A percentile compares a stretch with the other conserved stretches of the same genome.
Evolutionary conservation across 495 filamentous ascomycete genomes (phyloP).

Genomic region (Aspergillus leporis): DNA sequence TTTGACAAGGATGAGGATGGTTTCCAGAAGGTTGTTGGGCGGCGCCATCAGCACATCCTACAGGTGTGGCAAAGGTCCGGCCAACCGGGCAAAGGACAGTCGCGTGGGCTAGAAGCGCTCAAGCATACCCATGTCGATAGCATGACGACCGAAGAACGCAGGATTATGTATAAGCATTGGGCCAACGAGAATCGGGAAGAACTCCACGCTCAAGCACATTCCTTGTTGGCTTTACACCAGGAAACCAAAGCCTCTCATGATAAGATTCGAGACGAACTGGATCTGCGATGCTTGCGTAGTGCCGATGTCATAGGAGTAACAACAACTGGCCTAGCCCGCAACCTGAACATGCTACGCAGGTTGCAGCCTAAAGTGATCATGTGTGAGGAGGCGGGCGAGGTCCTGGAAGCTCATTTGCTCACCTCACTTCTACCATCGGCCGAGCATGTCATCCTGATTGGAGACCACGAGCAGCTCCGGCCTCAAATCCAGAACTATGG

Average conservation of each 20-base stretch:
- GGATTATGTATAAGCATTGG: slow-evolving; percentile 44
- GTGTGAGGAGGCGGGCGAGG: slow-evolving; percentile 78
- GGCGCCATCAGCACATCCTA: slow-evolving; percentile 17
- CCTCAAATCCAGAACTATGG: slow-evolving; percentile 69
- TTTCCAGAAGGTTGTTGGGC: slow-evolving; percentile 32
- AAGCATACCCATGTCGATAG: slow-evolving; percentile 15
- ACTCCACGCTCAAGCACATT: slow-evolving; percentile 31
- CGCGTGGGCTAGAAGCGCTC: slow-evolving; percentile 17
- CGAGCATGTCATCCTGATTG: slow-evolving; percentile 74
- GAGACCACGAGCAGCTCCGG: slow-evolving; percentile 73
- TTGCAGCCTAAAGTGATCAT: slow-evolving; percentile 67
- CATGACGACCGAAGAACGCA: slow-evolving; percentile 30
- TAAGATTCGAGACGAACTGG: slow-evolving; percentile 32
- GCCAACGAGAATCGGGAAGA: slow-evolving; percentile 36
- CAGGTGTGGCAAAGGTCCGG: slow-evolving; percentile 30
- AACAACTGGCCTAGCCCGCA: slow-evolving; percentile 70
- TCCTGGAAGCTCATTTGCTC: slow-evolving; percentile 70
- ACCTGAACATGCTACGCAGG: slow-evolving; percentile 60
- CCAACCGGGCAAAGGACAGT: slow-evolving; percentile 7
- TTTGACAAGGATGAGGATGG: slow-evolving; percentile 31
- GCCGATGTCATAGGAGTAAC: slow-evolving; percentile 72
- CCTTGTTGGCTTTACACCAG: slow-evolving; percentile 30
- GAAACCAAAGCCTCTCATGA: slow-evolving; percentile 34
- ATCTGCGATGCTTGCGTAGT: slow-evolving; percentile 33
- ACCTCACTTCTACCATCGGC: slow-evolving; percentile 67